phyloP scores from a whole-genome alignment of 169 alveolate genomes.

The Eimeria brunetti region DNA sequence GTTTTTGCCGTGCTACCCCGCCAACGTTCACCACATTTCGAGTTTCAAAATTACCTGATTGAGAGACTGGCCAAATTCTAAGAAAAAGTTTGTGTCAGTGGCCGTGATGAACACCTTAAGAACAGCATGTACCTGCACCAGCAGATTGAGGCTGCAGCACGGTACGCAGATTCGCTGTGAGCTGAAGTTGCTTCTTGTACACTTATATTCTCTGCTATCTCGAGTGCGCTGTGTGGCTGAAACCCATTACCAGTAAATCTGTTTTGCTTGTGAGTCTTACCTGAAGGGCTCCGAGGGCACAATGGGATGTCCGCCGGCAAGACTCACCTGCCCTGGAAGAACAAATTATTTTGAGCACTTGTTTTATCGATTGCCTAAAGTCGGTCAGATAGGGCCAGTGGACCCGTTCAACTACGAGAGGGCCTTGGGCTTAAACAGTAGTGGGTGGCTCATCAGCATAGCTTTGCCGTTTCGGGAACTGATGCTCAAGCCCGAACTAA shows the following conservation, averaged over 20 bases:
- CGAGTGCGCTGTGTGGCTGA: background rate
- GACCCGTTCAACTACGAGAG: background rate
- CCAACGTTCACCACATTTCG: background rate
- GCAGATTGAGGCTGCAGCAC: background rate
- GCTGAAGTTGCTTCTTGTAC: background rate
- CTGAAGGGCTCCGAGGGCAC: background rate
- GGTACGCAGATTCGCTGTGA: background rate
- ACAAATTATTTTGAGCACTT: background rate
- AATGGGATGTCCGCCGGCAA: background rate
- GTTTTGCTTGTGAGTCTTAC: background rate
- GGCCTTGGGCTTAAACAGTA: background rate
- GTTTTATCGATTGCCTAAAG: slow-evolving; percentile 8
- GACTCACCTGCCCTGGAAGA: background rate
- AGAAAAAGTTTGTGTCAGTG: background rate
- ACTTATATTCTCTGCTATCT: background rate
- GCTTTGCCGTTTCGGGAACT: background rate
- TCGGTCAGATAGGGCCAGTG: background rate
- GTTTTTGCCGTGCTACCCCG: background rate
- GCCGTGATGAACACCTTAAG: background rate
- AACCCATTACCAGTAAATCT: background rate
- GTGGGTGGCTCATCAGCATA: slow-evolving; percentile 23
- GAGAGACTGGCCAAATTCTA: background rate
- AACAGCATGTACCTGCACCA: background rate
- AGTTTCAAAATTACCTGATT: background rate
- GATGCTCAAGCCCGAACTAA: background rate